Conservation (phyloP, 2,329 filamentous ascomycete species). For the Aureobasidium lini region DNA sequence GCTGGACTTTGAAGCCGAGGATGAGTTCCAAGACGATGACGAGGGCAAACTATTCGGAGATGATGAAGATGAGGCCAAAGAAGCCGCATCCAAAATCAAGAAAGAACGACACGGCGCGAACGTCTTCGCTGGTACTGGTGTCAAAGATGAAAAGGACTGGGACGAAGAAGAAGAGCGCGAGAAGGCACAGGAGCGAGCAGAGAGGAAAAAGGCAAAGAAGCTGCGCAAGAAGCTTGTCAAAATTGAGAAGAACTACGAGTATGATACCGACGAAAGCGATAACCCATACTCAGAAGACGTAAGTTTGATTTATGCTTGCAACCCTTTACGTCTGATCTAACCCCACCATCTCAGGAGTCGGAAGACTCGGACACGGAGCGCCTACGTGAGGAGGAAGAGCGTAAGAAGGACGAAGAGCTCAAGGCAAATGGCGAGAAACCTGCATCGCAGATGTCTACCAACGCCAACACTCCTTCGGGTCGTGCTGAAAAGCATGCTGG, state of each 20-base stretch:
- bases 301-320: slow-evolving; percentile 7
- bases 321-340: not conserved
- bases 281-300: slow-evolving; percentile 16
- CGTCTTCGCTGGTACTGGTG: slow-evolving; percentile 57
- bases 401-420: slow-evolving; percentile 47
- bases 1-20: slow-evolving; percentile 58
- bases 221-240: slow-evolving; percentile 75
- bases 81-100: slow-evolving; percentile 59
- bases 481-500: slow-evolving; percentile 45
- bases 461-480: slow-evolving; percentile 62
- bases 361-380: slow-evolving; percentile 59
- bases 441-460: slow-evolving; percentile 47
- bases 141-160: slow-evolving; percentile 39
- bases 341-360: slow-evolving; percentile 36
- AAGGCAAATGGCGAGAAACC: slow-evolving; percentile 37
- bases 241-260: slow-evolving; percentile 79
- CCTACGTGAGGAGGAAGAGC: slow-evolving; percentile 50
- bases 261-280: slow-evolving; percentile 55
- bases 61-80: slow-evolving; percentile 64
- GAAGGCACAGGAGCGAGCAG: slow-evolving; percentile 59
- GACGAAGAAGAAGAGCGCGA: slow-evolving; percentile 63
- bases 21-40: slow-evolving; percentile 80
- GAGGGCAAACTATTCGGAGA: slow-evolving; percentile 74
- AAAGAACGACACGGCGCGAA: slow-evolving; percentile 81
- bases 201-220: slow-evolving; percentile 65